Base-by-base conservation (phyloP, 805 yeast species). In the Candida ascalaphidarum region DNA sequence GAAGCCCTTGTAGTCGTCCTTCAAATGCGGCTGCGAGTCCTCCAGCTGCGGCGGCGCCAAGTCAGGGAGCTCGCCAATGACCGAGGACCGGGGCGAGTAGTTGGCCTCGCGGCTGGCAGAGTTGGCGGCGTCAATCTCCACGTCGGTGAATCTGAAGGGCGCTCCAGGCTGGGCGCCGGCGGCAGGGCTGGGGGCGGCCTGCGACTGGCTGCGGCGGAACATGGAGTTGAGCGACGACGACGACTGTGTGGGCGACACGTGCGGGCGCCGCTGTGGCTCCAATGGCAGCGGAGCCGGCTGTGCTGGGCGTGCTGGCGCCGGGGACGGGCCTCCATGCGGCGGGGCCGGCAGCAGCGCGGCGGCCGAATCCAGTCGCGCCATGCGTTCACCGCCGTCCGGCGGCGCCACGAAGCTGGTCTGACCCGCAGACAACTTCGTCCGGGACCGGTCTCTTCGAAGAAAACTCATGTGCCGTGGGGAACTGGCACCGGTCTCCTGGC, bases 1-100 rank as follows among this genome's bases (percentile, higher is more conserved):
- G 43, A 63, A 61, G 4, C 70, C 70, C 23, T 52, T 48, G 38
- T 62, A 62, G 30, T 53, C 44, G 18, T 40, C 50, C 21, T 36
- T 42, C 20, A 44, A 22, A 17, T 23, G 27, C 16, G 11, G 13
- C 31, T 5, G 23, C 11, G n/a, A 20, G 24, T n/a, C 23, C 33
- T 21, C 11, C 21, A 5, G 23, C 21, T 7, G 24, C 14, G 5
- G 24, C 29, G 19, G 27, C n/a, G 26, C 11, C 23, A 4, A 7
- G 31, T 28, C 20, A 27, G 21, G 10, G 40, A 36, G 9, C n/a
- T n/a, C n/a, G n/a, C n/a, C n/a, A n/a, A 33, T 22, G 10, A 35
- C 32, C 15, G 35, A 29, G 7, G 41, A 35, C 7, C 39, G 20
- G 4, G 40, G 43, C 11, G 36, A 32, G 27, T 31, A 35, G 22